Conservation (phyloP, 192 early-diverging fungal species). For the Backusella mclennaniae region DNA sequence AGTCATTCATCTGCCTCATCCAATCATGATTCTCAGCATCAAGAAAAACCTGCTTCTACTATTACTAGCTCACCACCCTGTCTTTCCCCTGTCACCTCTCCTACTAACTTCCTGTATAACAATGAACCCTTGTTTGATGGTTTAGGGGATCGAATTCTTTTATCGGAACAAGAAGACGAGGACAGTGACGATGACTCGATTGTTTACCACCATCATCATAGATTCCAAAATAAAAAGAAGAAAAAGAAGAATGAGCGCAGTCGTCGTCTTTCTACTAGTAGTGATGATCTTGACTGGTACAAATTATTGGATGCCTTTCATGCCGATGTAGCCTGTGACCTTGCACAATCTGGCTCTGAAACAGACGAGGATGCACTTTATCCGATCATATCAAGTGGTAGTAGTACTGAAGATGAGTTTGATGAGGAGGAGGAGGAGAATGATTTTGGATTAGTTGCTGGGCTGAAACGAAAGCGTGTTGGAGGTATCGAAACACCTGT, state of each 20-base stretch:
- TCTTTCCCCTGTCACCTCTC: conserved; percentile 17
- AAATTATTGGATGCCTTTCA: conserved; percentile 10
- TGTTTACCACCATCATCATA: background rate
- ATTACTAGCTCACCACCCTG: background rate
- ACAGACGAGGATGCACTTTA: background rate
- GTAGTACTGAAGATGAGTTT: conserved; percentile 11
- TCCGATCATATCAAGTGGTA: background rate
- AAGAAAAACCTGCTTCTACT: background rate
- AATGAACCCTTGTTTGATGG: conserved; percentile 17
- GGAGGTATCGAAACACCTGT: background rate
- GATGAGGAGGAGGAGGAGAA: background rate
- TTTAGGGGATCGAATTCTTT: conserved; percentile 9
- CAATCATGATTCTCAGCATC: conserved; percentile 8
- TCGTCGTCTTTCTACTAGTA: background rate
- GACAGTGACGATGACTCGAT: background rate
- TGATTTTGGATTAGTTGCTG: background rate
- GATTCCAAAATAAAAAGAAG: conserved; percentile 9
- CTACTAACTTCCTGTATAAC: conserved; percentile 13
- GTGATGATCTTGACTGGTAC: conserved; percentile 18
- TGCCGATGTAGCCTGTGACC: conserved; percentile 12
- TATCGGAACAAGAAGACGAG: background rate
- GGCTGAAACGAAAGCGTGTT: background rate
- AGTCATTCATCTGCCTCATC: conserved; percentile 16
- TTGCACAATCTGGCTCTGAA: conserved; percentile 1
- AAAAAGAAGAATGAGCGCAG: background rate